Percentiles rank a stretch among this genome's conserved stretches.
phyloP scores from a whole-genome alignment of 768 basidiomycete species.

The Russula griseocarnosa region DNA sequence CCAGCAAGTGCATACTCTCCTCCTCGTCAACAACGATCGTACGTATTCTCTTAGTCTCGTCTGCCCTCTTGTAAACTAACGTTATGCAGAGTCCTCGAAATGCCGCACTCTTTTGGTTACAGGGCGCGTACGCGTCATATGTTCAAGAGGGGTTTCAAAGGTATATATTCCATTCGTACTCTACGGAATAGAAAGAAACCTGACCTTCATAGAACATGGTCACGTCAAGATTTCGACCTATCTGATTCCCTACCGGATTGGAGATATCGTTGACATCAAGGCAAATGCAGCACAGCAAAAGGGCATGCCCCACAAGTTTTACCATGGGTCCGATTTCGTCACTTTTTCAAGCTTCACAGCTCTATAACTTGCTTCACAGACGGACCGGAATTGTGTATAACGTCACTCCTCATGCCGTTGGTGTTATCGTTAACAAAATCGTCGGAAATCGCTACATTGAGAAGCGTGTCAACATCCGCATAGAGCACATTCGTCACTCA shows the following conservation, averaged over 20 bases:
- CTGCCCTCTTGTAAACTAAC: slow-evolving; percentile 18
- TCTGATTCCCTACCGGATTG: slow-evolving; percentile 88
- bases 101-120: slow-evolving; percentile 99
- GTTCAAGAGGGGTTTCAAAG: slow-evolving; percentile 99
- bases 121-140: slow-evolving; percentile 99
- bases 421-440: slow-evolving; percentile 96
- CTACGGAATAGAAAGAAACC: not conserved
- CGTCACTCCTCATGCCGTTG: slow-evolving; percentile 90
- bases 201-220: slow-evolving; percentile 66
- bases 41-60: slow-evolving; percentile 34
- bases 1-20: not conserved
- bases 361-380: slow-evolving; percentile 41
- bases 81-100: slow-evolving; percentile 54
- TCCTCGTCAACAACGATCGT: slow-evolving; percentile 35
- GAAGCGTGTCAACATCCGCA: slow-evolving; percentile 97
- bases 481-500: slow-evolving; percentile 95
- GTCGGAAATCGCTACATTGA: slow-evolving; percentile 99
- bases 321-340: slow-evolving; percentile 73
- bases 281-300: slow-evolving; percentile 99
- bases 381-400: slow-evolving; percentile 99
- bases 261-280: slow-evolving; percentile 99
- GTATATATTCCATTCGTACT: slow-evolving; percentile 43
- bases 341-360: not conserved
- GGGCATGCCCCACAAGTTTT: slow-evolving; percentile 99
- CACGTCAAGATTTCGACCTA: slow-evolving; percentile 87